A percentile compares a stretch with the other conserved stretches of the same genome.
Conservation (phyloP, 192 early-diverging fungal species). For the Funneliformis mosseae region DNA sequence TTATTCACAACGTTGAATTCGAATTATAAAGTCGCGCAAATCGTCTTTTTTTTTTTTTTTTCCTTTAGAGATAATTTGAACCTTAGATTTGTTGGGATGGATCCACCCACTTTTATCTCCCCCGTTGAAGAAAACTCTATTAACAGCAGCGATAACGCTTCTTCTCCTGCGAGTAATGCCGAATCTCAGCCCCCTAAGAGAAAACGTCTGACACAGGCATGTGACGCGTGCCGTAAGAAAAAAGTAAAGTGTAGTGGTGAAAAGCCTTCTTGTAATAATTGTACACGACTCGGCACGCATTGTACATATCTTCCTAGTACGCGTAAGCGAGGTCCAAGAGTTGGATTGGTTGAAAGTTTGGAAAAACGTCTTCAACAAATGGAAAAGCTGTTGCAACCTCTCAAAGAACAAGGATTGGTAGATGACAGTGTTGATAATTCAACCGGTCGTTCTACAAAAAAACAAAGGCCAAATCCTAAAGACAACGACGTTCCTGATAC, state of each 20-base stretch:
- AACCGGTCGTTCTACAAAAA: neutral
- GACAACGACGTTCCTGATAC: too few relatives aligned
- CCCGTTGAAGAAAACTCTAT: neutral
- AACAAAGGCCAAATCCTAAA: neutral
- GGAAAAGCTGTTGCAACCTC: constrained; percentile 65
- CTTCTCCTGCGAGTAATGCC: neutral
- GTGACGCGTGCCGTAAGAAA: constrained; percentile 74
- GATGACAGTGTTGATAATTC: constrained; percentile 31
- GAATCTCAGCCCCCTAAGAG: constrained; percentile 43
- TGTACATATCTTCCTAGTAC: constrained; percentile 85
- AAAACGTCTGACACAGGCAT: constrained; percentile 71
- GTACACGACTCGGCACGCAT: constrained; percentile 60
- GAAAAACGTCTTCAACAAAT: constrained; percentile 78
- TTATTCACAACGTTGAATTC: too few relatives aligned
- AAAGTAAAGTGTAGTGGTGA: constrained; percentile 68
- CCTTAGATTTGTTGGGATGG: neutral
- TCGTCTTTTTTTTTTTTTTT: neutral
- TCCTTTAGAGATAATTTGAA: neutral
- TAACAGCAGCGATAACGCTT: neutral
- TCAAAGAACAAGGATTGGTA: constrained; percentile 34
- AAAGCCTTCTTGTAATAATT: constrained; percentile 81
- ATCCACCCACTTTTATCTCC: neutral
- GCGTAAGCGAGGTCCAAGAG: constrained; percentile 88
- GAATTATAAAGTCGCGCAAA: neutral
- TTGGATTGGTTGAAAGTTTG: constrained; percentile 75